phyloP scores from a whole-genome alignment of 108 stramenopile genomes.

The Skeletonema tropicum region DNA sequence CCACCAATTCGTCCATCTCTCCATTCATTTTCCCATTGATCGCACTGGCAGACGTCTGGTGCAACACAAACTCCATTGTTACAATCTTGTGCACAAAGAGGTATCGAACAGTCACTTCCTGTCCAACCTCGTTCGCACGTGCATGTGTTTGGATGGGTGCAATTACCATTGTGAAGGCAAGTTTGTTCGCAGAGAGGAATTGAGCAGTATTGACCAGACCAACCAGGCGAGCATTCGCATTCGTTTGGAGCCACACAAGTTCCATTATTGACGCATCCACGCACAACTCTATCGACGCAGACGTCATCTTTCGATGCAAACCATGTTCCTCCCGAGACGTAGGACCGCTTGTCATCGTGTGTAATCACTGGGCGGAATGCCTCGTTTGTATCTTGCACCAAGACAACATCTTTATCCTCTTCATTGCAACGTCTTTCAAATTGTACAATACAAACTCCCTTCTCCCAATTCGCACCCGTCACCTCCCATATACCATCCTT shows the following conservation, averaged over 20 bases:
- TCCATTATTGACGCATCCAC: conserved; percentile 85
- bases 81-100: conserved; percentile 78
- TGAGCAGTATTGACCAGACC: conserved; percentile 65
- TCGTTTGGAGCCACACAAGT: conserved; percentile 79
- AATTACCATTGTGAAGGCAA: conserved; percentile 78
- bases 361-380: conserved; percentile 64
- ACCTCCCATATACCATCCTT: conserved; percentile 68
- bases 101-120: conserved; percentile 75
- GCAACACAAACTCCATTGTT: conserved; percentile 80
- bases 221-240: conserved; percentile 80
- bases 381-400: conserved; percentile 79
- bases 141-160: conserved; percentile 85
- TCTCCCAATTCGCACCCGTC: conserved; percentile 67
- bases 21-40: conserved; percentile 64
- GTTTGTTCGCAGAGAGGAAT: conserved; percentile 69
- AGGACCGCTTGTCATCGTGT: conserved; percentile 52
- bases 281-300: conserved; percentile 79
- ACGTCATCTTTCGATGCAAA: conserved; percentile 54
- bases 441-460: conserved; percentile 76
- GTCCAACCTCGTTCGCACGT: conserved; percentile 78
- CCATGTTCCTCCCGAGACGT: conserved; percentile 45
- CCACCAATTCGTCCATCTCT: conserved; percentile 68
- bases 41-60: conserved; percentile 81
- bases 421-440: conserved; percentile 69
- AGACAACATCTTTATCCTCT: conserved; percentile 31